These are phyloP conservation scores for Colletotrichum sp. DNA, from an alignment of 2,329 filamentous ascomycete species.

Conservation along the genomic window DNA sequence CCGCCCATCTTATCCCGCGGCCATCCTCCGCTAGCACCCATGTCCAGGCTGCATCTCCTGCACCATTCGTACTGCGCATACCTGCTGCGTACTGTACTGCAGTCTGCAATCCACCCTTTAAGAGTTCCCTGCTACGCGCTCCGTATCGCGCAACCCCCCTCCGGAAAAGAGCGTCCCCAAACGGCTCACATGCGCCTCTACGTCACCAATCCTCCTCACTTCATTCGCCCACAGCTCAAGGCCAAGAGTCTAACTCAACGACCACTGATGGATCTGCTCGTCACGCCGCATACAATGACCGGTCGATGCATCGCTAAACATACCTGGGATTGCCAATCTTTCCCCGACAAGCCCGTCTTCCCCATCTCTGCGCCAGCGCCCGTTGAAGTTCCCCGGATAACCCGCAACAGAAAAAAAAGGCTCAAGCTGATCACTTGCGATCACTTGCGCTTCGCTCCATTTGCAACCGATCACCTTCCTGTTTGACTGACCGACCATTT, in stretches of 20 bases:
- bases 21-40: background rate
- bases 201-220: slow-evolving; percentile 1
- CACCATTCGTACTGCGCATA: background rate
- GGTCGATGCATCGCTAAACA: background rate
- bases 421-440: background rate
- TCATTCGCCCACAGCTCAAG: slow-evolving; percentile 3
- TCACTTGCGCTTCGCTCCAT: background rate
- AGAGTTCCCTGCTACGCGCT: background rate
- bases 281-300: slow-evolving; percentile 6
- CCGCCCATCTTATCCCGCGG: background rate
- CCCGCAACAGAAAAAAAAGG: background rate
- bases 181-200: background rate
- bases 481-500: background rate
- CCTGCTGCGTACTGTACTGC: background rate
- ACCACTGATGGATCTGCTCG: slow-evolving; percentile 7
- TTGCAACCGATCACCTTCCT: background rate
- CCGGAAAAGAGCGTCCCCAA: background rate
- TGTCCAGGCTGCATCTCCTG: background rate
- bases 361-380: background rate
- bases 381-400: background rate
- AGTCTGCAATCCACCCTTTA: background rate
- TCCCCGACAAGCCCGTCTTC: background rate
- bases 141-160: background rate
- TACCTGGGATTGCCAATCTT: background rate
- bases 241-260: slow-evolving; percentile 22